Evolutionary conservation across 192 early-diverging fungal genomes (phyloP).

Genomic region (Borealophlyctis nickersoniae): DNA sequence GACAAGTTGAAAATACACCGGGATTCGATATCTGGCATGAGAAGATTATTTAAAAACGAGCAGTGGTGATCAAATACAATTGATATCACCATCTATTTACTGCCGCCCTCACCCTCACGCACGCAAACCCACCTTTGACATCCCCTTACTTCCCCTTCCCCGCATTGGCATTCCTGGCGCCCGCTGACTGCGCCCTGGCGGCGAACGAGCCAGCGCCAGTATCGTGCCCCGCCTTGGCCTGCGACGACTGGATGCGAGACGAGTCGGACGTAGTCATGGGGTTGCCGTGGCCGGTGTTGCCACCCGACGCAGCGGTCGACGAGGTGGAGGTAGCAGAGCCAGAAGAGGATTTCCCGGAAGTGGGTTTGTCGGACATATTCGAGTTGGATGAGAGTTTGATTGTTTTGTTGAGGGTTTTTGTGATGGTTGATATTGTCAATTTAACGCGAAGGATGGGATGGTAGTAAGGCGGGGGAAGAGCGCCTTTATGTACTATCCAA

Average conservation of each 20-base stretch:
- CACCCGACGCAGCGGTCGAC: background rate
- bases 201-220: background rate
- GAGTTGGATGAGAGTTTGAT: background rate
- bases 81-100: no score
- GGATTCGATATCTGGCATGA: no score
- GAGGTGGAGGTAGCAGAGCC: background rate
- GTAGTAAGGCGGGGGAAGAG: no score
- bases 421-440: background rate
- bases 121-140: no score
- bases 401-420: background rate
- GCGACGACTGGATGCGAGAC: constrained; percentile 26
- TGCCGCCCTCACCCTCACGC: no score
- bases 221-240: constrained; percentile 11
- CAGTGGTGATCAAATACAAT: no score
- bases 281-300: background rate
- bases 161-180: constrained; percentile 5
- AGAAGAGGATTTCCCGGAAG: background rate
- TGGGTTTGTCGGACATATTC: background rate
- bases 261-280: constrained; percentile 22
- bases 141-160: no score
- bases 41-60: no score
- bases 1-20: no score
- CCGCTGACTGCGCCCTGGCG: constrained; percentile 13
- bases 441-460: no score
- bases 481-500: no score